Percentiles rank a stretch among this genome's conserved stretches.
These are phyloP conservation scores for Escallonia rubra DNA, from an alignment of 129 eudicot genomes.

Conservation along the genomic window DNA sequence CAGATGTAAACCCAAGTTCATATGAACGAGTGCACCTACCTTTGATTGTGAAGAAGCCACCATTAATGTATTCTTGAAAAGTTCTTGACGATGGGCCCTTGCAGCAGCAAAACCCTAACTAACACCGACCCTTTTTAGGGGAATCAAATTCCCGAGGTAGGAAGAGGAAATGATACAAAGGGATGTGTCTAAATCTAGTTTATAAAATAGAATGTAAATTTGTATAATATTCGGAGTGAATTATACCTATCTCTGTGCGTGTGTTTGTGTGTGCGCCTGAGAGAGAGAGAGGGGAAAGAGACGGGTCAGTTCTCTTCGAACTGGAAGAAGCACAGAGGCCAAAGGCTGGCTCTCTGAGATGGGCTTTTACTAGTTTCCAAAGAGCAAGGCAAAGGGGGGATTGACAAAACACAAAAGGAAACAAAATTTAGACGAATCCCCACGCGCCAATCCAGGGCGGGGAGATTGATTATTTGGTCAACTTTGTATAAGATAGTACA, in stretches of 20 bases:
- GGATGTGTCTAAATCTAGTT: too few species aligned
- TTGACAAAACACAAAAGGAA: neutral
- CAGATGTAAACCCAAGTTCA: constrained; percentile 1
- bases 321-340: constrained; percentile 2
- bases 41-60: constrained; percentile 21
- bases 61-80: constrained; percentile 9
- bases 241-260: too few species aligned
- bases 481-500: too few species aligned
- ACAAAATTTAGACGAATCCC: neutral
- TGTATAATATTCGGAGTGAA: too few species aligned
- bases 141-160: neutral
- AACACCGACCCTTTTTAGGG: constrained; percentile 6
- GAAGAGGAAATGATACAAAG: too few species aligned
- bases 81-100: constrained; percentile 6
- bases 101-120: constrained; percentile 53
- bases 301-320: too few species aligned
- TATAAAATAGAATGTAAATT: too few species aligned
- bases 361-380: neutral
- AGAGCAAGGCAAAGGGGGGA: neutral
- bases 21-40: constrained; percentile 19
- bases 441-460: neutral
- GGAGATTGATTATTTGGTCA: neutral
- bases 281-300: too few species aligned
- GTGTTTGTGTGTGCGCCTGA: too few species aligned
- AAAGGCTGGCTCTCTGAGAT: neutral